Base-by-base conservation (phyloP, 176 grass and related monocot genomes). In the Carex parvula region DNA sequence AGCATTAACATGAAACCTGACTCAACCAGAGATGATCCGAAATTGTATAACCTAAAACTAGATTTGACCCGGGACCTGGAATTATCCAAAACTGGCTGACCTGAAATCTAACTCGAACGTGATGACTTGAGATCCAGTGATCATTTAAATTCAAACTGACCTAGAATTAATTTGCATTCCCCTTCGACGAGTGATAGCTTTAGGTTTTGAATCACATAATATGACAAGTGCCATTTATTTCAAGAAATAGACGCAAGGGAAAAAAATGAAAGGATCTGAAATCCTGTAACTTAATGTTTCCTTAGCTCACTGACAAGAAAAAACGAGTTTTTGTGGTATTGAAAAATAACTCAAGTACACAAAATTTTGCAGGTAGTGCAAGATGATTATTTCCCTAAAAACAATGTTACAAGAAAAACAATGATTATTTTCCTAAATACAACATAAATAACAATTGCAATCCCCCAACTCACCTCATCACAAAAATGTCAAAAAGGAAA, bases 381-480 rank as follows among this genome's bases (percentile, higher is more conserved):
- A 76, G 55, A 84, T 54, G 6, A 84, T 74, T 76, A n/a, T 63
- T 58, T 78, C 14, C 58, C 46, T 68, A 30, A 44, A 53, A 16
- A 83, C 61, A 83, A 83, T 41, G 5, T 56, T 60, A 60, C 29
- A 44, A 17, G 77, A 60, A 29, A 62, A 50, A 50, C 46, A 50
- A 84, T 54, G 6, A 84, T 74, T 76, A n/a, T 63, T 58, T 78
- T 8, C 58, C 46, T 68, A 18, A 44, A 52, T 60, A 78, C 9
- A 66, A 56, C 17, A 64, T 22, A 87, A 70, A 18, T 44, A 71
- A 78, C 73, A 30, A 55, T 57, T 3, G 20, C 64, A 83, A 67
- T 63, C 30, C 15, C 29, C 30, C 32, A 76, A 37, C 57, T 87
- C 66, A 66, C 61, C 75, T 70, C 52, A 79, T 46, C 48, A 75